Base-by-base conservation (phyloP, 371 early-diverging fungal species). In the Synchytrium microbalum region DNA sequence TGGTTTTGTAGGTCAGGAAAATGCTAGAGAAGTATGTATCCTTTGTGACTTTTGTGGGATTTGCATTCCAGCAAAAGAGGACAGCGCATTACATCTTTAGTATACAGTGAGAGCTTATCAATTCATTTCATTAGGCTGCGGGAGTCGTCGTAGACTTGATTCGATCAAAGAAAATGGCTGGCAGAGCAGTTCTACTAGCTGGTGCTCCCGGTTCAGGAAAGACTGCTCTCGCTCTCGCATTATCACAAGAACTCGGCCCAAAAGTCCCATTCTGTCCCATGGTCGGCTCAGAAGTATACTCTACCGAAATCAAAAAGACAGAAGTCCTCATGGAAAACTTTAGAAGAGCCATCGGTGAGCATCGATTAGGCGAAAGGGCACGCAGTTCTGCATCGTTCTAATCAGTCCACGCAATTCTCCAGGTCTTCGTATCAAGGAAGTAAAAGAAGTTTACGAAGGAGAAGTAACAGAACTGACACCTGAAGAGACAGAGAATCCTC, bases 241-340 rank as follows among this genome's bases (percentile, higher is more conserved):
- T 96, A 67, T 88, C 95, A 24, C 94, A 97, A 72, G 97, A 96
- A 71, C 84, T 98, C 28, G 98, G 98, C 0, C 85, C 92, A 64
- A 92, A 95, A 69, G 94, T 96, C 1, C 98, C 97, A n/a, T 96
- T 96, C 79, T 95, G 96, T 66, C 94, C 95, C 27, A 96, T 99
- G 89, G 95, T 93, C 13, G 99, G 95, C 26, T 90, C 92, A 70
- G 99, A 99, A 79, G 96, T 99, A 16, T 95, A 91, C 72, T 96
- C 96, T 32, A 84, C 92, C 57, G 96, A 97, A 75, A 91, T 98
- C 64, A 98, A 97, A 74, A 99, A 99, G 81, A 96, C 98, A 3
- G 99, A 98, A 73, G 92, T 95, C 14, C 79, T 99, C 58, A 97
- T 95, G 94, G 98, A 99, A 69, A 96, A 95, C 82, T 95, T 99